Conservation (phyloP, 768 basidiomycete genomes). For the Cystoderma amianthinum region DNA sequence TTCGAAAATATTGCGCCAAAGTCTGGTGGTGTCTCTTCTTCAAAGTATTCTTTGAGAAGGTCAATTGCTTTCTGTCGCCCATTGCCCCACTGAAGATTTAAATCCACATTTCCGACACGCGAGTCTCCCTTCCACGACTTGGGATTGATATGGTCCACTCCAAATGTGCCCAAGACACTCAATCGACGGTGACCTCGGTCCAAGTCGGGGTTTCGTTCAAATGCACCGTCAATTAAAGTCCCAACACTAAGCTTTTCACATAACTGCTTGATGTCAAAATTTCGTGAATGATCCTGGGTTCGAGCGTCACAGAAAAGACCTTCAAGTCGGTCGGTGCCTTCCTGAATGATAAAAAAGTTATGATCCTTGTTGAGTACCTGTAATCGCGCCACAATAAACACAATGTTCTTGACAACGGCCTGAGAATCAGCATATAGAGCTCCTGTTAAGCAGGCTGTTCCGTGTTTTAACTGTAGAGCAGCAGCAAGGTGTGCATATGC, state of each 20-base stretch:
- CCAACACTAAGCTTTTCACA: no score
- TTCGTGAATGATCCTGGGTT: constrained; percentile 13
- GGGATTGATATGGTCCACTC: constrained; percentile 7
- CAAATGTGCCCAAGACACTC: constrained; percentile 6
- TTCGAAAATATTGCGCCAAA: constrained; percentile 1
- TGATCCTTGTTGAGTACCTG: constrained; percentile 9
- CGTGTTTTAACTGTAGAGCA: constrained; percentile 9
- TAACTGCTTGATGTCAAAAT: constrained; percentile 14
- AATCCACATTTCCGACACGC: constrained; percentile 1
- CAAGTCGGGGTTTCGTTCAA: no score
- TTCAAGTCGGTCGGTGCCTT: constrained; percentile 20
- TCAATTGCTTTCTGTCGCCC: background rate
- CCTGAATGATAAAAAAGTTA: constrained; percentile 11
- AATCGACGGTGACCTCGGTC: constrained; percentile 13
- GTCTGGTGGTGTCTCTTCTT: background rate
- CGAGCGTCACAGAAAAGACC: constrained; percentile 12
- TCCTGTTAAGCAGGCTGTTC: constrained; percentile 9
- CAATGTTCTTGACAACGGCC: constrained; percentile 17
- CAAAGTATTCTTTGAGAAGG: background rate
- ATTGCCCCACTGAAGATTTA: background rate
- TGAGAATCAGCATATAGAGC: constrained; percentile 18
- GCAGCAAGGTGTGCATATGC: constrained; percentile 10
- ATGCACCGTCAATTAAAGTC: no score
- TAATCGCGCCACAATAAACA: constrained; percentile 13
- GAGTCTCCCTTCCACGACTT: constrained; percentile 3